Conservation (phyloP, 1,284 basidiomycete genomes). For the Malassezia pachydermatis region DNA sequence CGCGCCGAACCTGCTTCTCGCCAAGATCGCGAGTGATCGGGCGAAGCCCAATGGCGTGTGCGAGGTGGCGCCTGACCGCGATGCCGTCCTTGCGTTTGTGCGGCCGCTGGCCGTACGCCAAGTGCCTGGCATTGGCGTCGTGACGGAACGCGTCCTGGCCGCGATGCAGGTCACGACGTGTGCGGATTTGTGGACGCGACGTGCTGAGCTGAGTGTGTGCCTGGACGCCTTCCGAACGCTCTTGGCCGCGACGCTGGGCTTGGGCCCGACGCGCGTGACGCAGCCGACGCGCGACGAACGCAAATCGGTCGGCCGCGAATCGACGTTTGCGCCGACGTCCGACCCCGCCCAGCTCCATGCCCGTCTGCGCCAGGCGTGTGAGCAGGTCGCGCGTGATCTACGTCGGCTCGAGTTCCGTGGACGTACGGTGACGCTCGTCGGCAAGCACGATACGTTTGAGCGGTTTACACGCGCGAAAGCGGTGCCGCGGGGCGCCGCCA, state of each 20-base stretch:
- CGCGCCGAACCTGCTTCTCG: slow-evolving; percentile 55
- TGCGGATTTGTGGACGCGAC: slow-evolving; percentile 36
- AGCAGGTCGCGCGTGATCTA: slow-evolving; percentile 35
- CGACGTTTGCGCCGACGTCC: slow-evolving; percentile 39
- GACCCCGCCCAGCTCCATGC: slow-evolving; percentile 22
- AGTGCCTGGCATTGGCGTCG: slow-evolving; percentile 42
- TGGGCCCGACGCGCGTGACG: slow-evolving; percentile 33
- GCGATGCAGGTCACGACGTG: slow-evolving; percentile 36
- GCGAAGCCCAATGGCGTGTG: slow-evolving; percentile 44
- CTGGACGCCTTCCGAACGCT: slow-evolving; percentile 37
- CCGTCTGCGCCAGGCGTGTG: slow-evolving; percentile 27
- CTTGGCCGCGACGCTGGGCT: slow-evolving; percentile 33
- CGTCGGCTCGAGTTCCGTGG: slow-evolving; percentile 29
- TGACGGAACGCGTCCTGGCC: slow-evolving; percentile 41
- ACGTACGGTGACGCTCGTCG: slow-evolving; percentile 36
- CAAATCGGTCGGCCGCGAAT: slow-evolving; percentile 42
- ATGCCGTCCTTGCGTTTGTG: slow-evolving; percentile 36
- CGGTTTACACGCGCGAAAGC: slow-evolving; percentile 36
- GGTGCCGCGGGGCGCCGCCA: slow-evolving; percentile 16
- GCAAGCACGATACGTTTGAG: slow-evolving; percentile 36
- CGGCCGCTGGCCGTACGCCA: slow-evolving; percentile 35
- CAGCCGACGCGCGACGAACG: slow-evolving; percentile 36
- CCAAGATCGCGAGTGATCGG: slow-evolving; percentile 80
- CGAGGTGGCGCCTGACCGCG: slow-evolving; percentile 25
- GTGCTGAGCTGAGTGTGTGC: slow-evolving; percentile 36